A percentile compares a stretch with the other conserved stretches of the same genome.
phyloP scores from a whole-genome alignment of 208 protist species.

The Trypanosoma vivax region DNA sequence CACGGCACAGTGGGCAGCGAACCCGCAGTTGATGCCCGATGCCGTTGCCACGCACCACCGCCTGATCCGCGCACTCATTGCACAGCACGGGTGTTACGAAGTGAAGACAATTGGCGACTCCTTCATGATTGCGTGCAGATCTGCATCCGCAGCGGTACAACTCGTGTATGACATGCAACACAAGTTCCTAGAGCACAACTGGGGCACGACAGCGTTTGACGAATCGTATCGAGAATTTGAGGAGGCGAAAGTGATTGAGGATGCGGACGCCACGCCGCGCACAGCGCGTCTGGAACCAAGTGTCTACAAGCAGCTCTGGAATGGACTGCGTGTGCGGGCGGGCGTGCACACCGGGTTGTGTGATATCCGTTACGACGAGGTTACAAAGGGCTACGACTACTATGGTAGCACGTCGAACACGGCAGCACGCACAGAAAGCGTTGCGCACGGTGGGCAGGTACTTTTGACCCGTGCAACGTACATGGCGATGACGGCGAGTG shows the following conservation, averaged over 20 bases:
- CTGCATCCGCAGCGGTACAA: not conserved
- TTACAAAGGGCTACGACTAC: slow-evolving; percentile 18
- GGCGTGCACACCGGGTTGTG: slow-evolving; percentile 49
- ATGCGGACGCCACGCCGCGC: slow-evolving; percentile 13
- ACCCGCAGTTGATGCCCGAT: too few species aligned
- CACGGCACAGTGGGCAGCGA: too few species aligned
- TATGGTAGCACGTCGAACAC: not conserved
- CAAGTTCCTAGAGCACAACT: slow-evolving; percentile 27
- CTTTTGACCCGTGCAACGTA: not conserved
- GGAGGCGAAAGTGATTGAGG: slow-evolving; percentile 11
- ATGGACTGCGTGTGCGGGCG: slow-evolving; percentile 41
- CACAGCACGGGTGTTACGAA: too few species aligned
- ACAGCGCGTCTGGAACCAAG: slow-evolving; percentile 24
- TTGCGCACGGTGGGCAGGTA: not conserved
- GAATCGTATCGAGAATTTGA: slow-evolving; percentile 36
- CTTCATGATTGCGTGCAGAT: too few species aligned
- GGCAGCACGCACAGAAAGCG: not conserved
- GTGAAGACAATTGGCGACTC: too few species aligned
- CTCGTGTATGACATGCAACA: not conserved
- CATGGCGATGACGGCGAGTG: slow-evolving; percentile 33
- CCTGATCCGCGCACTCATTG: too few species aligned
- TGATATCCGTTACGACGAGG: slow-evolving; percentile 43
- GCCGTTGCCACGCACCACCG: too few species aligned
- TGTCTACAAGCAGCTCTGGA: slow-evolving; percentile 31
- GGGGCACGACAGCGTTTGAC: slow-evolving; percentile 33